Base-by-base conservation (phyloP, 164 flowering plant species). In the Echeveria elegans region DNA sequence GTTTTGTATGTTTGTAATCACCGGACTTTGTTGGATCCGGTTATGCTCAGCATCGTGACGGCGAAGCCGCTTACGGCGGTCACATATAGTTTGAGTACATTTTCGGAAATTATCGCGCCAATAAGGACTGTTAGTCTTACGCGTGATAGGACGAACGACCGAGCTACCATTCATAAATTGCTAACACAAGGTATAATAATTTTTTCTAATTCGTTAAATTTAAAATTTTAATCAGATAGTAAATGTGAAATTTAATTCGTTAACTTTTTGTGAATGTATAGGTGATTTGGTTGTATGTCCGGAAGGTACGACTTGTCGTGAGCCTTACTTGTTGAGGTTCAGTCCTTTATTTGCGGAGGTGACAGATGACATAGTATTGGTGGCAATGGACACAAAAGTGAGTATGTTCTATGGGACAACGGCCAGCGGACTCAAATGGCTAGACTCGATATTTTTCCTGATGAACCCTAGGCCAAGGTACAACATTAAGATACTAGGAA, bases 241-340 rank as follows among this genome's bases (percentile, higher is more conserved):
- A 19, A 5, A 48, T 19, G 2, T 41, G 12, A 6, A 19, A n/a
- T 21, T n/a, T 3, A 48, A 48, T 19, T 2, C 23, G 18, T 47
- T n/a, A 1, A 10, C 2, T 47, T 47, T 47, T 18, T 9, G 1
- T 23, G 28, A 26, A 53, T 53, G 1, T 64, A 66, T 6, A 38
- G 82, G 80, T 19, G 83, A 77, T 58, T 72, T 81, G 15, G 71
- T 77, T 70, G 92, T 93, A 0, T 89, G 96, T 68, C 98, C 98
- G 3, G 98, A 92, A 75, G 98, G 98, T 11, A 92, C 98, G 30
- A 89, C 98, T 7, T 93, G 98, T 62, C 78, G 98, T 38, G 96
- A 88, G 80, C 98, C 98, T 0, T 93, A 88, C 52, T 50, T 92
- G 34, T 36, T 90, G 68, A 83, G 98, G 69, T 88, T 88, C 56